Evolutionary conservation across 306 rosid species (phyloP).

Genomic region (Senna tora): DNA sequence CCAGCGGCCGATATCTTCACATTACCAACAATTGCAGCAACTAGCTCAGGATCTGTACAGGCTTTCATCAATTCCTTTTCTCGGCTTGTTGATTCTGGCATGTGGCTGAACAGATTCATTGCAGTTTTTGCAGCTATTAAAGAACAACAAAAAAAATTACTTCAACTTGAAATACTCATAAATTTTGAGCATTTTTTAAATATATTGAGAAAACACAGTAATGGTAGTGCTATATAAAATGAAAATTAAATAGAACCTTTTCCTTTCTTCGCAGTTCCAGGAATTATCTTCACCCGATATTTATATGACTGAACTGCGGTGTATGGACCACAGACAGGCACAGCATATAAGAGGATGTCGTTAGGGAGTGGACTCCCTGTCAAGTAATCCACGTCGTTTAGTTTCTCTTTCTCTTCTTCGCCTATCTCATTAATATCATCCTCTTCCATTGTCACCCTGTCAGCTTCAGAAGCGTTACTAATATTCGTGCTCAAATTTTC

Average conservation of each 20-base stretch:
- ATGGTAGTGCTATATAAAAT: conserved; percentile 17
- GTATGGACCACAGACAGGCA: conserved; percentile 95
- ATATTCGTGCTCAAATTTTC: conserved; percentile 42
- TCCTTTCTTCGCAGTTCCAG: conserved; percentile 88
- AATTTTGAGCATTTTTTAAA: too few relatives aligned
- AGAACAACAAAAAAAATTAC: background rate
- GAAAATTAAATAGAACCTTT: conserved; percentile 59
- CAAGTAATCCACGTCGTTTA: conserved; percentile 92
- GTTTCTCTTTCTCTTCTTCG: conserved; percentile 90
- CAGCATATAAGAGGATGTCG: conserved; percentile 87
- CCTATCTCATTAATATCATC: conserved; percentile 95
- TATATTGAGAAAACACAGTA: conserved; percentile 32
- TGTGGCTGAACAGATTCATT: conserved; percentile 93
- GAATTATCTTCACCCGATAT: conserved; percentile 90
- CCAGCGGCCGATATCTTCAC: conserved; percentile 87
- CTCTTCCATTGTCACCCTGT: conserved; percentile 87
- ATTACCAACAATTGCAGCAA: conserved; percentile 85
- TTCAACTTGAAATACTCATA: conserved; percentile 22
- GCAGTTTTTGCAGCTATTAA: conserved; percentile 86
- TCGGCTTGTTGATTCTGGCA: conserved; percentile 75
- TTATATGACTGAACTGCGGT: conserved; percentile 84
- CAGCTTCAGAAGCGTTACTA: conserved; percentile 50
- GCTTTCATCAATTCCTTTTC: conserved; percentile 98
- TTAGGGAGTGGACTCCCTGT: conserved; percentile 89
- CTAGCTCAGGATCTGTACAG: conserved; percentile 91